Base-by-base conservation (phyloP, 2,329 filamentous ascomycete species). In the Epichloe brachyelytri region DNA sequence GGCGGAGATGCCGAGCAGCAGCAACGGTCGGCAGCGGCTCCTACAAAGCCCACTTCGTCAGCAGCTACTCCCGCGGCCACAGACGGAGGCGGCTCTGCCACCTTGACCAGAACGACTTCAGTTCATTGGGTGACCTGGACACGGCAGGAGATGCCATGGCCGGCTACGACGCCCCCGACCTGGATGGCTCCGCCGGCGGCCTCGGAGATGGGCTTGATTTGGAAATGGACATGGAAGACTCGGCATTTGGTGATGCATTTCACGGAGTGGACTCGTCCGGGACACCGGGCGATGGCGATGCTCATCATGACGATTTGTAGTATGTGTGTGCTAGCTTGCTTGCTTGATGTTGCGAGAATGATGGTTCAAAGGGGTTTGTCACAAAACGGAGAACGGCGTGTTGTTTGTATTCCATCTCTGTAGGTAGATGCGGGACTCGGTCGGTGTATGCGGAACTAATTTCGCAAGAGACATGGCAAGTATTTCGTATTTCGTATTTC, bases 241-340 rank as follows among this genome's bases (percentile, higher is more conserved):
- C 83, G 37, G 87, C 86, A 1, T 93, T 93, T 69, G 87, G 86
- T 3, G 86, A 93, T 59, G 87, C 87, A 0, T 88, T 91, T 67
- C 85, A 89, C 59, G 79, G 77, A 4, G 76, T 81, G 12, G 75
- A 72, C 19, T 59, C 62, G 41, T 63, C 62, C 10, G 65, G 60
- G 49, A 72, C 69, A 30, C 67, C 68, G 2, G 64, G 60, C 17
- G 63, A 66, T 17, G 64, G 60, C 17, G 63, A 66, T 17, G 61
- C 59, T n/a, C 59, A 65, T 33, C 59, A 58, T 22, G 62, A 65
- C 17, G 62, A 67, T 49, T 62, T 69, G 61, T 68, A 63, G 40
- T 11, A 6, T 30, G 30, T 30, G 26, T 30, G 7, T 30, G 26
- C 22, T 2, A 8, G 7, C 26, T 30, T 3, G 7, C 7, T 26